A percentile compares a stretch with the other conserved stretches of the same genome.
phyloP scores from a whole-genome alignment of 2,329 filamentous ascomycete species.

The Epichloe sp. region DNA sequence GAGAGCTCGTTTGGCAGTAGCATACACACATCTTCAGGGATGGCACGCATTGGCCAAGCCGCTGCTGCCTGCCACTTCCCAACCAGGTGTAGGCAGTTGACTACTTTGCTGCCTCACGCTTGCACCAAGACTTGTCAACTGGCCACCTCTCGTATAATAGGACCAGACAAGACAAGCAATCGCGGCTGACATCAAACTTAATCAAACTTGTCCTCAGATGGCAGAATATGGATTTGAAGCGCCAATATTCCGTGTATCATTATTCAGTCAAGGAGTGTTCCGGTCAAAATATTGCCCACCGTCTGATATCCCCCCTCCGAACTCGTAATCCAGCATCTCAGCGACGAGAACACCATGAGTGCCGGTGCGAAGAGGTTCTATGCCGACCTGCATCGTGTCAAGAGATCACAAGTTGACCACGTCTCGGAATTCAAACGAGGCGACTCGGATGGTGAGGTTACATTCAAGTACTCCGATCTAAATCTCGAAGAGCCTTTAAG shows the following conservation, averaged over 20 bases:
- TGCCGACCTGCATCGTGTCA: slow-evolving; percentile 35
- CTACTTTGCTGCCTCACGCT: neutral
- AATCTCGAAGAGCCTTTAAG: slow-evolving; percentile 16
- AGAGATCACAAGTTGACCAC: slow-evolving; percentile 26
- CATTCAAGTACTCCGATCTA: slow-evolving; percentile 38
- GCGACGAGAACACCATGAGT: neutral
- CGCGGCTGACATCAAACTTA: neutral
- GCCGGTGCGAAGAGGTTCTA: slow-evolving; percentile 31
- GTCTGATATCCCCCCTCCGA: neutral
- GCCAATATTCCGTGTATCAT: neutral
- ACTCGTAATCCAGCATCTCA: neutral
- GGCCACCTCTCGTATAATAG: too few relatives aligned
- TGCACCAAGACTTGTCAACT: neutral
- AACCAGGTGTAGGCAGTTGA: too few relatives aligned
- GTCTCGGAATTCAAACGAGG: slow-evolving; percentile 45
- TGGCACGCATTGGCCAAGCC: neutral
- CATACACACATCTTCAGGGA: neutral
- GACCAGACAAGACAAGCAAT: too few relatives aligned
- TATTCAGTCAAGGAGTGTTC: too few relatives aligned
- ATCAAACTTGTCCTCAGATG: neutral
- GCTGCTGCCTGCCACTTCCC: neutral
- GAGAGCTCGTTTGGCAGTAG: too few relatives aligned
- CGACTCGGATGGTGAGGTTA: slow-evolving; percentile 60
- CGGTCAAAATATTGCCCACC: neutral
- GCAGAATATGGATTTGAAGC: neutral